These are phyloP conservation scores for Thermothielavioides terrestris DNA, from an alignment of 495 filamentous ascomycete species.

Conservation along the genomic window DNA sequence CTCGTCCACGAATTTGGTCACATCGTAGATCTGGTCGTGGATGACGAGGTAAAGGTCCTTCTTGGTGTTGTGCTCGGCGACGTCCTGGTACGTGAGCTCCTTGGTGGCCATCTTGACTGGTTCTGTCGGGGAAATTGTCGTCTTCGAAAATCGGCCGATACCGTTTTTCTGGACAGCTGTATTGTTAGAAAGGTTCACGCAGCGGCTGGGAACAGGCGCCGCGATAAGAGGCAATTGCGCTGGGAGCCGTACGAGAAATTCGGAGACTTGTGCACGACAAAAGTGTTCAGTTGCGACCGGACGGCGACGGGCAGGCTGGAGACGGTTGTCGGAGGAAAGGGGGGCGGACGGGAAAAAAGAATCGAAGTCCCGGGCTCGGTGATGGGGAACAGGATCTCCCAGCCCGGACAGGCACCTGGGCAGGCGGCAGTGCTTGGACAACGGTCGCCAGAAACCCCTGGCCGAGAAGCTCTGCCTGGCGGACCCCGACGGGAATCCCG, in stretches of 20 bases:
- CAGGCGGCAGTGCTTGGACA: constrained; percentile 5
- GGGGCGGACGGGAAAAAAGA: constrained; percentile 10
- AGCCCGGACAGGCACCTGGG: constrained; percentile 2
- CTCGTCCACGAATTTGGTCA: constrained; percentile 86
- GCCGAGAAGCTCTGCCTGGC: neutral
- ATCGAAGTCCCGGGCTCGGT: constrained; percentile 3
- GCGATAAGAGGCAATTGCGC: neutral
- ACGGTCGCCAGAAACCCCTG: no score
- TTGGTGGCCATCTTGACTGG: constrained; percentile 56
- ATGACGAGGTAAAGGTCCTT: constrained; percentile 90
- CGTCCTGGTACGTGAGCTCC: constrained; percentile 75
- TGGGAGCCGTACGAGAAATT: neutral
- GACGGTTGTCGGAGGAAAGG: constrained; percentile 7
- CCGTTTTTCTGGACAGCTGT: constrained; percentile 18
- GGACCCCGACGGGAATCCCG: neutral
- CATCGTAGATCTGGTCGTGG: constrained; percentile 94
- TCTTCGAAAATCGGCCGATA: constrained; percentile 4
- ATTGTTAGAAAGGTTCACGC: constrained; percentile 9
- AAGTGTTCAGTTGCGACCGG: neutral
- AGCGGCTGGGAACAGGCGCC: neutral
- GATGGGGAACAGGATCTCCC: constrained; percentile 8
- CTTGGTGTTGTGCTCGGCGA: constrained; percentile 84
- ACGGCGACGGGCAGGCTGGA: constrained; percentile 3
- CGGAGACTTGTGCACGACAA: constrained; percentile 11
- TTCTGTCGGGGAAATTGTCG: constrained; percentile 7